Base-by-base conservation (phyloP, 768 basidiomycete genomes). In the Sporobolomyces phaffii region DNA sequence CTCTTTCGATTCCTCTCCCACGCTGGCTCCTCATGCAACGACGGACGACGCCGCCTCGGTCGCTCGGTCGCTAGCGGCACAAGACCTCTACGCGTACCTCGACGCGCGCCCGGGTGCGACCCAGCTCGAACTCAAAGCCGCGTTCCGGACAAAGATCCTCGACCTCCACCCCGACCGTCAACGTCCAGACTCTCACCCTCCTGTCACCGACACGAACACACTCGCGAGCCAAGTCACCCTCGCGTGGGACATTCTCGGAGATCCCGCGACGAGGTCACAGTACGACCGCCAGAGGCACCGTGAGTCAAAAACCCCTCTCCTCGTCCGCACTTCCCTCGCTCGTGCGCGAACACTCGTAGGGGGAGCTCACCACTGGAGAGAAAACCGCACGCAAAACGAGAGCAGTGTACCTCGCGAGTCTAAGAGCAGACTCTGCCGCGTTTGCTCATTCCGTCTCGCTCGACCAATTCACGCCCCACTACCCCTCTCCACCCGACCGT, bases 391-490 rank as follows among this genome's bases (percentile, higher is more conserved):
- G n/a, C n/a, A n/a, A n/a, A n/a, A n/a, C n/a, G n/a, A n/a, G n/a
- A n/a, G 18, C 53, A 66, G 65, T 33, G 14, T 44, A 44, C 47
- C 43, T 62, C 14, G 52, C 59, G 26, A 18, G 29, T n/a, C 11
- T 2, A 0, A 33, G 51, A 1, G 26, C 62, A 15, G 60, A 34
- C 6, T 24, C 60, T 11, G 17, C 47, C 47, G 41, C 64, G 13
- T 53, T 44, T 43, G 50, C 62, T n/a, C 41, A 62, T 47, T 45
- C 64, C 6, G 26, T 65, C 31, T 66, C 69, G 10, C 61, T 70
- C 51, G 69, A 70, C 62, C 51, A 50, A 5, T 70, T 70, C 53
- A 62, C 62, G 3, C 57, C 69, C 13, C 64, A 66, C 51, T 59
- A 26, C 41, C 5, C 14, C 1, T 9, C 67, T 24, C 20, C 43